A percentile compares a stretch with the other conserved stretches of the same genome.
Conservation (phyloP, 83 land plant species). For the Picea engelmannii region DNA sequence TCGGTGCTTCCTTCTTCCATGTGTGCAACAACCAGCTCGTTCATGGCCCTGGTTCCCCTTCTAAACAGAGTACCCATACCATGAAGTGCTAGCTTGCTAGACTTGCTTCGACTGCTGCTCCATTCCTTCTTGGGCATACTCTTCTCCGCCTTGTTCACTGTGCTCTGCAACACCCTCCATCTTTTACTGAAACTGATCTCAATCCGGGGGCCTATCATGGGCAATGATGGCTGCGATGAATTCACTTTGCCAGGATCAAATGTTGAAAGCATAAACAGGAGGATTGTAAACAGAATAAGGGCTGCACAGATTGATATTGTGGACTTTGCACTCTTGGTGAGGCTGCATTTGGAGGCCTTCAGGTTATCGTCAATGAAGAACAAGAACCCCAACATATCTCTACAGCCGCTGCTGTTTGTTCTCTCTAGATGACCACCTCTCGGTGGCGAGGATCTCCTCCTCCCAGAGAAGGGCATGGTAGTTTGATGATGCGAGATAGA, state of each 20-base stretch:
- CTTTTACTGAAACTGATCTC: slow-evolving; percentile 13
- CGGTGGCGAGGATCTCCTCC: slow-evolving; percentile 3
- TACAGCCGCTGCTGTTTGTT: not conserved
- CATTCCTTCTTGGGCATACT: not conserved
- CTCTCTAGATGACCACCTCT: not conserved
- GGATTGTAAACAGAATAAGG: slow-evolving; percentile 32
- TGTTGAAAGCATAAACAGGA: slow-evolving; percentile 53
- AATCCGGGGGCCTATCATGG: slow-evolving; percentile 13
- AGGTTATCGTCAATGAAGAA: not conserved
- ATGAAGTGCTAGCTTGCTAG: slow-evolving; percentile 39
- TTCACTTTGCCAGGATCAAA: slow-evolving; percentile 26
- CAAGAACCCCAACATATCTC: not conserved
- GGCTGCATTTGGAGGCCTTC: slow-evolving; percentile 19
- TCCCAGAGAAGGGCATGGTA: too few relatives aligned
- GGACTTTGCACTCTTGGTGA: slow-evolving; percentile 35
- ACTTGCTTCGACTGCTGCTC: not conserved
- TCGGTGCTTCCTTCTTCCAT: slow-evolving; percentile 24
- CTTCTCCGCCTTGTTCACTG: not conserved
- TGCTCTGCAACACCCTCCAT: slow-evolving; percentile 12
- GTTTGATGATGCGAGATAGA: too few relatives aligned
- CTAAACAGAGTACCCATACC: slow-evolving; percentile 64
- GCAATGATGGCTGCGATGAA: slow-evolving; percentile 9
- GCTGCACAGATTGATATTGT: slow-evolving; percentile 44
- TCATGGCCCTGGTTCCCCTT: slow-evolving; percentile 57
- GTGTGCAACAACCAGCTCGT: slow-evolving; percentile 59